Percentiles rank a stretch among this genome's conserved stretches.
Conservation (phyloP, 306 rosid species). For the Calophaca sinica region DNA sequence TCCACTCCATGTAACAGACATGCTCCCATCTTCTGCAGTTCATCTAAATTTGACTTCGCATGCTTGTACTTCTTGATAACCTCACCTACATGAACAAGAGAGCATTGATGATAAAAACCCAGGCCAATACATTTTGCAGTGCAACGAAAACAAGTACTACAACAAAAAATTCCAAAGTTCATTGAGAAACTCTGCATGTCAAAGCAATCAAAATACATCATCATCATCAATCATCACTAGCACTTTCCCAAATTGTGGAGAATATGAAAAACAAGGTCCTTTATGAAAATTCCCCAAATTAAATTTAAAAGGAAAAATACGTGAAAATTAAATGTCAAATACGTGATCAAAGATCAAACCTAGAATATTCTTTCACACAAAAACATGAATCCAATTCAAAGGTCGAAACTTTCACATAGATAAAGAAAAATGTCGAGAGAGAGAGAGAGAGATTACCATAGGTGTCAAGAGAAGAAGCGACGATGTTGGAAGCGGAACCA, state of each 20-base stretch:
- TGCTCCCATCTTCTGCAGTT: slow-evolving; percentile 57
- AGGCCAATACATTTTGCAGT: not conserved
- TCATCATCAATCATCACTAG: too few relatives aligned
- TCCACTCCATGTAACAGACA: slow-evolving; percentile 55
- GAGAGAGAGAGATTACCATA: slow-evolving; percentile 38
- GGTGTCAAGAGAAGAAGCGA: slow-evolving; percentile 57
- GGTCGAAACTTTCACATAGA: not conserved
- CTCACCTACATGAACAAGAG: slow-evolving; percentile 46
- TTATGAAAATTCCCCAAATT: too few relatives aligned
- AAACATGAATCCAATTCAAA: not conserved
- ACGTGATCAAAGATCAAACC: too few relatives aligned
- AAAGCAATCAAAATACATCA: too few relatives aligned
- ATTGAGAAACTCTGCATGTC: too few relatives aligned
- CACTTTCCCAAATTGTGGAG: too few relatives aligned
- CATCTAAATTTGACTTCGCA: slow-evolving; percentile 57
- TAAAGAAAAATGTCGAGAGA: not conserved
- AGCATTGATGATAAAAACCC: slow-evolving; percentile 9
- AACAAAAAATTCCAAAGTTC: not conserved
- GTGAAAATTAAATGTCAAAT: too few relatives aligned
- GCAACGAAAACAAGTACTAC: not conserved
- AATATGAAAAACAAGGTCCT: too few relatives aligned
- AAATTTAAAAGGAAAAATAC: too few relatives aligned
- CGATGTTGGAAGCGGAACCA: slow-evolving; percentile 56
- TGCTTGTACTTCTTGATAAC: slow-evolving; percentile 59
- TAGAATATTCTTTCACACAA: too few relatives aligned